Percentiles rank a stretch among this genome's conserved stretches.
These are phyloP conservation scores for Zoysia pacifica DNA, from an alignment of 176 grass and related monocot genomes.

Conservation along the genomic window DNA sequence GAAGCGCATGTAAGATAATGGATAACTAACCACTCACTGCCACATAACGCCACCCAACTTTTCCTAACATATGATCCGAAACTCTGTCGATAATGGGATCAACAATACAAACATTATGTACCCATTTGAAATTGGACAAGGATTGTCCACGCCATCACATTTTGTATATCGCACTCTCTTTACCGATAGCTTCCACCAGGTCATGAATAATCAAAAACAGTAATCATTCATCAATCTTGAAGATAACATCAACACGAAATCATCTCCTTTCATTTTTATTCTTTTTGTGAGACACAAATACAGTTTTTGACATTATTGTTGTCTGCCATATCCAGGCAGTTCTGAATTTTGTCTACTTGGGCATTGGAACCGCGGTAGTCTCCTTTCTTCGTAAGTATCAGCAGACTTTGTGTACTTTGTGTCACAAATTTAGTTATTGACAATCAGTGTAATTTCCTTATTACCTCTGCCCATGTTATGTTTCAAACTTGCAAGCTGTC, in stretches of 20 bases:
- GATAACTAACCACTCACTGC: neutral
- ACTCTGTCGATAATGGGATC: neutral
- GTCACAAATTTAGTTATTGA: neutral
- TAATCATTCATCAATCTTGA: neutral
- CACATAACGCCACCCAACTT: conserved; percentile 20
- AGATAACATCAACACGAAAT: neutral
- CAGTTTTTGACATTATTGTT: conserved; percentile 9
- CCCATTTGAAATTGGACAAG: neutral
- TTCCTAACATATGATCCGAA: conserved; percentile 4
- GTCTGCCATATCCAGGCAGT: conserved; percentile 46
- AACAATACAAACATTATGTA: neutral
- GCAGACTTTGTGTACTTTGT: neutral
- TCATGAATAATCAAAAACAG: neutral
- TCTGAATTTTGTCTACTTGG: conserved; percentile 59
- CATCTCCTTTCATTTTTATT: neutral
- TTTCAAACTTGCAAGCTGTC: conserved; percentile 12
- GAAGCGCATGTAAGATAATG: neutral
- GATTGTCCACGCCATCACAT: neutral
- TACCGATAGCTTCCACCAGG: neutral
- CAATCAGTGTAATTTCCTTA: neutral
- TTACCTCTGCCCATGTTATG: neutral
- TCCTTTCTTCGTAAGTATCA: conserved; percentile 63
- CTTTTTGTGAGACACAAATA: neutral
- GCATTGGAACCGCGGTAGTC: conserved; percentile 44
- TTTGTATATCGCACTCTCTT: conserved; percentile 13